Evolutionary conservation across 2,329 filamentous ascomycete genomes (phyloP).

Genomic region (Nannizziopsis barbatae): DNA sequence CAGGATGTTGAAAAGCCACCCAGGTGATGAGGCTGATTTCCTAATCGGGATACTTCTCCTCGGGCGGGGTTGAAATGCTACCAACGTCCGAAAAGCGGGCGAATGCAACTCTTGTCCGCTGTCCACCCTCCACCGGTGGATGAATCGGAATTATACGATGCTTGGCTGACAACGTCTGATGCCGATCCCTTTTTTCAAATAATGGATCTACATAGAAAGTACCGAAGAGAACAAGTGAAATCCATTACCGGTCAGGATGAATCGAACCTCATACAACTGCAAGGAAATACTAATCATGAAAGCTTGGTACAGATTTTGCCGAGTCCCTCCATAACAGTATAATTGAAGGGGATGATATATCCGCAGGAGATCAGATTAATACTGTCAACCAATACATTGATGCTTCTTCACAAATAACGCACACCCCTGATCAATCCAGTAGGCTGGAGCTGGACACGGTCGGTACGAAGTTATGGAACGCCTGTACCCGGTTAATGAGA

Average conservation of each 20-base stretch:
- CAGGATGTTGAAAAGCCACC: neutral
- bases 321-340: constrained; percentile 1
- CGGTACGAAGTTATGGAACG: constrained; percentile 32
- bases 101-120: no score
- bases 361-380: neutral
- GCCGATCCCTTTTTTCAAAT: neutral
- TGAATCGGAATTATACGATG: neutral
- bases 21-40: constrained; percentile 5
- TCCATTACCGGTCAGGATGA: constrained; percentile 1
- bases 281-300: neutral
- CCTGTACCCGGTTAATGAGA: constrained; percentile 21
- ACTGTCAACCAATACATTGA: constrained; percentile 17
- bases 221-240: constrained; percentile 1
- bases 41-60: neutral
- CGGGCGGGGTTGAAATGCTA: neutral
- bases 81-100: neutral
- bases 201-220: neutral
- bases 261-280: neutral
- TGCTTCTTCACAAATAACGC: constrained; percentile 12
- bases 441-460: constrained; percentile 22
- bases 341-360: neutral
- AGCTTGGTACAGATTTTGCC: constrained; percentile 4
- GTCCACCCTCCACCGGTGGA: no score
- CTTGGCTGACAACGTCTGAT: neutral
- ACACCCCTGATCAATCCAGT: constrained; percentile 5